These are phyloP conservation scores for Syzygium jambos DNA, from an alignment of 345 rosid genomes.

Conservation along the genomic window DNA sequence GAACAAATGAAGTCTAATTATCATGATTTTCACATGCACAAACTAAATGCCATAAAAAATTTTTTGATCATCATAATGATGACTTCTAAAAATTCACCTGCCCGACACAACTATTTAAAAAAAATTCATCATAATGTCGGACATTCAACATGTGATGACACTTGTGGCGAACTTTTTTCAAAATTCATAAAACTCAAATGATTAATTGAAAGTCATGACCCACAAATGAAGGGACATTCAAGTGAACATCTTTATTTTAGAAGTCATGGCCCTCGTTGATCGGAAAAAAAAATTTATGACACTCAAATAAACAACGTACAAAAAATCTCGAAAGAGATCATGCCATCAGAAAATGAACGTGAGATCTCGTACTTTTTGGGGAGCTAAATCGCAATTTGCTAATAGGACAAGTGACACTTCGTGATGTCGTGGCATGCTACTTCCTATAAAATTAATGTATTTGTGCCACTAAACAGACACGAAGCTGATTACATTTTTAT, in stretches of 20 bases:
- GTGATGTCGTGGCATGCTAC: not conserved
- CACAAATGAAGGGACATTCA: fast-evolving
- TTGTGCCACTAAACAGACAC: not conserved
- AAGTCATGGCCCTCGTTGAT: not conserved
- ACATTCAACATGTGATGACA: not conserved
- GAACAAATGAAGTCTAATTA: too few relatives aligned
- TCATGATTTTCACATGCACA: too few relatives aligned
- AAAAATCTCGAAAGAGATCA: not conserved
- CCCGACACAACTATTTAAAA: not conserved
- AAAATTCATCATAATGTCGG: fast-evolving
- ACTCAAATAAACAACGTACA: not conserved
- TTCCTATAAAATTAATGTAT: not conserved
- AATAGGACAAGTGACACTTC: not conserved
- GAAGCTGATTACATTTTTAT: not conserved
- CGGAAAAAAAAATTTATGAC: not conserved
- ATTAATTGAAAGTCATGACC: not conserved
- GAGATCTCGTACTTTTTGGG: not conserved
- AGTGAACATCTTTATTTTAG: not conserved
- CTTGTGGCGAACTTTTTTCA: not conserved
- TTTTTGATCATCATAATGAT: too few relatives aligned
- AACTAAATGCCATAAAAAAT: not conserved
- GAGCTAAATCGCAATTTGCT: not conserved
- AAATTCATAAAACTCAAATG: not conserved
- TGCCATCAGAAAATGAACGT: not conserved
- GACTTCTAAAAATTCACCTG: not conserved